Percentiles rank a stretch among this genome's conserved stretches.
phyloP scores from a whole-genome alignment of 305 asterid genomes.

The Rubia peregrina region DNA sequence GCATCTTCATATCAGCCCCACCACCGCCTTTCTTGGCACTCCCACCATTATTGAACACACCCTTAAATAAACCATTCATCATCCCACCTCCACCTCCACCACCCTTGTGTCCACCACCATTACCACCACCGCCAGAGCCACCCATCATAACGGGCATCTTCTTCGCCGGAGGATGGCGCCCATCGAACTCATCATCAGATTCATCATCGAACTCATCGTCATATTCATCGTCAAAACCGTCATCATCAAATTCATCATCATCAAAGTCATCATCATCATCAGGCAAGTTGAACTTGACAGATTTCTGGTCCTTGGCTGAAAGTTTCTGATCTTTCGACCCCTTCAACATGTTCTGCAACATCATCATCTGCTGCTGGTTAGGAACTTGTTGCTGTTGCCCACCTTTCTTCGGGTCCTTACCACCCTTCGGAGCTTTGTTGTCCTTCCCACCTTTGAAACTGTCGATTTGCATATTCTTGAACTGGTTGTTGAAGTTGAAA shows the following conservation, averaged over 20 bases:
- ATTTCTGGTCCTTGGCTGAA: conserved; percentile 46
- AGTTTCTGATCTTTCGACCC: conserved; percentile 34
- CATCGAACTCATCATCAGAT: conserved; percentile 31
- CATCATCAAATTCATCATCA: conserved; percentile 37
- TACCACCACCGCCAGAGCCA: no score
- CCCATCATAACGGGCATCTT: conserved; percentile 17
- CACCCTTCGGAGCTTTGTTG: conserved; percentile 34
- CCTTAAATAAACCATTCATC: conserved; percentile 27
- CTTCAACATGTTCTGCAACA: conserved; percentile 26
- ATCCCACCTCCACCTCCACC: conserved; percentile 28
- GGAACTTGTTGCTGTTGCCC: conserved; percentile 31
- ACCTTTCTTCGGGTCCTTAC: conserved; percentile 32
- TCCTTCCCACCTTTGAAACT: conserved; percentile 37
- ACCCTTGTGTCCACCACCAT: no score
- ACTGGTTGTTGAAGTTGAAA: conserved; percentile 28
- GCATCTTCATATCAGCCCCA: conserved; percentile 26
- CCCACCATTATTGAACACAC: conserved; percentile 29
- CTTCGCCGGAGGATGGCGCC: conserved; percentile 23
- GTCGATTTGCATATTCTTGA: conserved; percentile 42
- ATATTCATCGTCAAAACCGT: conserved; percentile 30
- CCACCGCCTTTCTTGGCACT: conserved; percentile 42
- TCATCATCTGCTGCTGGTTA: background rate
- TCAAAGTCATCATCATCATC: conserved; percentile 40
- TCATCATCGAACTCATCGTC: conserved; percentile 36
- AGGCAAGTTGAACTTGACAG: conserved; percentile 51